phyloP scores from a whole-genome alignment of 495 filamentous ascomycete species.

The Evernia prunastri region DNA sequence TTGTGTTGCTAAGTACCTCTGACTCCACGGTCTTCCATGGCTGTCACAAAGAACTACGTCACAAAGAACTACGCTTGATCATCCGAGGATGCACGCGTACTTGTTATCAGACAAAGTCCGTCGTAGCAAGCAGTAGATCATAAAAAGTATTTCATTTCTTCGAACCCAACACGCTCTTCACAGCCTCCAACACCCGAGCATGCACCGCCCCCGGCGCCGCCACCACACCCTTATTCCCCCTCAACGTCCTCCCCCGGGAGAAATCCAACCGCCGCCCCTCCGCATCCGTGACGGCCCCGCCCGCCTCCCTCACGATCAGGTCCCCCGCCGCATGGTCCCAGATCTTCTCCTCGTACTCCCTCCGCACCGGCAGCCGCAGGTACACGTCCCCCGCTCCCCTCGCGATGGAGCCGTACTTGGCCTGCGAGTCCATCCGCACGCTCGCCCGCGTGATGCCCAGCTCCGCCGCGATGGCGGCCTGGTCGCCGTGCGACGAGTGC shows the following conservation, averaged over 20 bases:
- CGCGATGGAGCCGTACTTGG: conserved; percentile 96
- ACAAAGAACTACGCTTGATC: too few relatives aligned
- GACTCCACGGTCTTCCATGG: too few relatives aligned
- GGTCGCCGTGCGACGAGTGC: conserved; percentile 82
- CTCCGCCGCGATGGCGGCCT: conserved; percentile 73
- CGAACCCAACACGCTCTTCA: conserved; percentile 66
- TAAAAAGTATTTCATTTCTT: conserved; percentile 24
- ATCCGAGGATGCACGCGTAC: background rate
- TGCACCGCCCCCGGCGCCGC: conserved; percentile 75
- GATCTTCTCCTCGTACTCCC: conserved; percentile 95
- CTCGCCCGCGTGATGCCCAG: conserved; percentile 79
- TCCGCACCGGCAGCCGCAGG: conserved; percentile 73
- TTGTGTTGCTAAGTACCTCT: too few relatives aligned
- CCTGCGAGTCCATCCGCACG: conserved; percentile 93
- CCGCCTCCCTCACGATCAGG: conserved; percentile 88
- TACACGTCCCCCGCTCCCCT: conserved; percentile 93
- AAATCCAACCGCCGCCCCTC: conserved; percentile 78
- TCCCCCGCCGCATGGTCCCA: conserved; percentile 99
- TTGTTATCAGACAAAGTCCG: background rate
- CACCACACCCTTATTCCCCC: conserved; percentile 85
- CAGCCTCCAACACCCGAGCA: conserved; percentile 67
- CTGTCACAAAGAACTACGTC: too few relatives aligned
- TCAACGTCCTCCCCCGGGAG: conserved; percentile 75
- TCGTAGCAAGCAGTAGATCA: background rate
- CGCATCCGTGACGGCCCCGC: conserved; percentile 83